phyloP scores from a whole-genome alignment of 2,329 filamentous ascomycete species.

The Fusarium subtropicale region DNA sequence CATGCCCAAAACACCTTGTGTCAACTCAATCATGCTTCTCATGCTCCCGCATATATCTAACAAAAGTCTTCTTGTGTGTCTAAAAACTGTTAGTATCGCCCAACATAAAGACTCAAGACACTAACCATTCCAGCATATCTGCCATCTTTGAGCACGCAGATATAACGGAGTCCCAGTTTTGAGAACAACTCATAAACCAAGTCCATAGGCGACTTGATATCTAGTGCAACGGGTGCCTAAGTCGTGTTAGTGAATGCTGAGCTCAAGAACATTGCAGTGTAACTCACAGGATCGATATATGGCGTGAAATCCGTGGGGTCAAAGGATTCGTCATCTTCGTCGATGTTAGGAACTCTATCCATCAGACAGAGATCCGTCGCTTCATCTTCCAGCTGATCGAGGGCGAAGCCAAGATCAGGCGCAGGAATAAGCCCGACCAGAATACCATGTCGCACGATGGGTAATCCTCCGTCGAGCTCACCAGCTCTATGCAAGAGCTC shows the following conservation, averaged over 20 bases:
- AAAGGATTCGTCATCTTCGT: constrained; percentile 71
- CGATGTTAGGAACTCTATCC: constrained; percentile 72
- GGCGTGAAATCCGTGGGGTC: constrained; percentile 88
- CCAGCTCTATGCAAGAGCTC: constrained; percentile 84
- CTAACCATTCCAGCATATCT: constrained; percentile 88
- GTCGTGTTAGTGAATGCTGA: constrained; percentile 24
- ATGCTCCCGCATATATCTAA: constrained; percentile 89
- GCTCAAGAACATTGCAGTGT: not conserved
- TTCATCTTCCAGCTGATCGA: constrained; percentile 86
- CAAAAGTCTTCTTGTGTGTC: constrained; percentile 96
- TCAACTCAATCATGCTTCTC: constrained; percentile 63
- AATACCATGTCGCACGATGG: constrained; percentile 81
- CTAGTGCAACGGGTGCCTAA: constrained; percentile 86
- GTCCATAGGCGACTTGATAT: constrained; percentile 91
- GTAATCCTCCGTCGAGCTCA: constrained; percentile 91
- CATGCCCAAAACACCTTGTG: constrained; percentile 17
- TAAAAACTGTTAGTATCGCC: constrained; percentile 50
- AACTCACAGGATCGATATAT: constrained; percentile 85
- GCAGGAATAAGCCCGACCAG: constrained; percentile 93
- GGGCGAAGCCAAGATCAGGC: constrained; percentile 90
- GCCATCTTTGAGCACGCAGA: constrained; percentile 88
- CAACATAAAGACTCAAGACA: constrained; percentile 27
- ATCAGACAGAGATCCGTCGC: constrained; percentile 82
- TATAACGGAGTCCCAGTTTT: constrained; percentile 90
- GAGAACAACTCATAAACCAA: constrained; percentile 96